Conservation (phyloP, 495 filamentous ascomycete species). For the Parathielavia hyrcaniae region DNA sequence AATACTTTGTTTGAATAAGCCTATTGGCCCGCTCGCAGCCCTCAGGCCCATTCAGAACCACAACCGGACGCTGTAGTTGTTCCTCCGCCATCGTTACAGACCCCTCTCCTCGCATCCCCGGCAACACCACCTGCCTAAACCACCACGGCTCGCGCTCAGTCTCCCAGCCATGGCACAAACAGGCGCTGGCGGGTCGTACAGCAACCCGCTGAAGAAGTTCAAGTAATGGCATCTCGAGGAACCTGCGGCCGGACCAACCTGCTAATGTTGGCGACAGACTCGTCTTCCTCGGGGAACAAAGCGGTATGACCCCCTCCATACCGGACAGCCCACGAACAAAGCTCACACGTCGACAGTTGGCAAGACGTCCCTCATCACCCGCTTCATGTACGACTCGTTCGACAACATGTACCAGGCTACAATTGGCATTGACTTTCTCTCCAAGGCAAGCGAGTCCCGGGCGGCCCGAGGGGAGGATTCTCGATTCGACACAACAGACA, state of each 20-base stretch:
- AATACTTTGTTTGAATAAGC: background rate
- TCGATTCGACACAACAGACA: conserved; percentile 1
- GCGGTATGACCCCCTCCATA: conserved; percentile 60
- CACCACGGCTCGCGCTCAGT: background rate
- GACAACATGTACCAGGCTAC: conserved; percentile 99
- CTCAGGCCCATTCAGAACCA: background rate
- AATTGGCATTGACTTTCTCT: conserved; percentile 98
- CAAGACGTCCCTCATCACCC: conserved; percentile 96
- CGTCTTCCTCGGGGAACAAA: conserved; percentile 96
- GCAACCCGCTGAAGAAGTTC: conserved; percentile 99
- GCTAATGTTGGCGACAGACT: conserved; percentile 51
- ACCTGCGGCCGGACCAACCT: background rate
- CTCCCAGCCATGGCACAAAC: conserved; percentile 41
- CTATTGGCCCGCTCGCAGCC: background rate
- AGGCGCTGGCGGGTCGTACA: conserved; percentile 75
- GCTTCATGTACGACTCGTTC: conserved; percentile 99
- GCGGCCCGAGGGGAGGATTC: background rate
- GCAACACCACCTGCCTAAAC: background rate
- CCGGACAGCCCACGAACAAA: background rate
- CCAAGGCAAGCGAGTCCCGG: conserved; percentile 59
- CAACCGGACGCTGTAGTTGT: background rate
- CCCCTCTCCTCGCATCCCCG: conserved; percentile 2
- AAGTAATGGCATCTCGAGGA: conserved; percentile 53
- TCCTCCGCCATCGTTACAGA: background rate
- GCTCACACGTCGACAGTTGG: conserved; percentile 64